Conservation (phyloP, 2,329 filamentous ascomycete genomes). For the Scleromitrula shiraiana region DNA sequence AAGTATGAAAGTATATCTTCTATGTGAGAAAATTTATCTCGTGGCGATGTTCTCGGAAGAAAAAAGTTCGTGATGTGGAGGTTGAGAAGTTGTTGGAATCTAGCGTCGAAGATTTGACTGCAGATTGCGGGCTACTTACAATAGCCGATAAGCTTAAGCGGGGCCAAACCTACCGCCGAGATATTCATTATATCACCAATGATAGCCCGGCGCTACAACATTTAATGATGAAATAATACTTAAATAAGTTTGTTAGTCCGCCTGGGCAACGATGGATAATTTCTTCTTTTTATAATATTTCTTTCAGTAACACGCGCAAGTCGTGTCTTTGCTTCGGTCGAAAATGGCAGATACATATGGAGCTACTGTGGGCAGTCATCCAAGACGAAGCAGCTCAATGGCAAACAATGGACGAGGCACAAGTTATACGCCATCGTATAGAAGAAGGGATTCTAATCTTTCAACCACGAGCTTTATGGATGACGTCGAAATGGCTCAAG, state of each 20-base stretch:
- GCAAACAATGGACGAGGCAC: conserved; percentile 25
- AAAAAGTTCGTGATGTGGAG: conserved; percentile 11
- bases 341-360: conserved; percentile 25
- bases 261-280: conserved; percentile 4
- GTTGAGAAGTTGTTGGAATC: conserved; percentile 11
- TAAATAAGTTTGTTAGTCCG: too few relatives aligned
- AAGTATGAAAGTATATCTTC: conserved; percentile 1
- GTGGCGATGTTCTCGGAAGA: conserved; percentile 7
- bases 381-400: conserved; percentile 26
- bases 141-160: conserved; percentile 12
- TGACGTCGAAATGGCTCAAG: conserved; percentile 97
- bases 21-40: conserved; percentile 7
- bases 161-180: conserved; percentile 12
- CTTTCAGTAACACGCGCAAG: conserved; percentile 3
- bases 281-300: neutral
- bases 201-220: neutral
- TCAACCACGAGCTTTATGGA: conserved; percentile 78
- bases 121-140: conserved; percentile 11
- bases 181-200: neutral
- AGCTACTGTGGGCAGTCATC: conserved; percentile 17
- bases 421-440: conserved; percentile 40
- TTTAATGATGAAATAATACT: neutral
- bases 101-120: conserved; percentile 10
- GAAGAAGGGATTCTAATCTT: conserved; percentile 59
- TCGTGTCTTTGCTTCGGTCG: conserved; percentile 2